Conservation (phyloP, 208 protist genomes). For the Acanthamoeba royreba region DNA sequence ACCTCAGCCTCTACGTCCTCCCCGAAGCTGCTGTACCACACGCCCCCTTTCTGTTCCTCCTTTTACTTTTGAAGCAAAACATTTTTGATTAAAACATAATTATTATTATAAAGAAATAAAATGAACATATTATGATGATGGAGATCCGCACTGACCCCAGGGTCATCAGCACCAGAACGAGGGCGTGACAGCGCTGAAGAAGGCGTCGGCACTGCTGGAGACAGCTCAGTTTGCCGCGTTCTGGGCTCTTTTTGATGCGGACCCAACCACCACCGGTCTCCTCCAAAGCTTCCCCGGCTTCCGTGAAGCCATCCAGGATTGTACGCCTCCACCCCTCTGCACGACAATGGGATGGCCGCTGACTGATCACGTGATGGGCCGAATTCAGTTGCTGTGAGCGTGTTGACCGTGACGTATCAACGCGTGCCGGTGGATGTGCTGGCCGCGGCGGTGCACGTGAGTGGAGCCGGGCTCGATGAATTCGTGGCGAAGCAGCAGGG, state of each 20-base stretch:
- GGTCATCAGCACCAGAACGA: not conserved
- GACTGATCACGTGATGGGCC: not conserved
- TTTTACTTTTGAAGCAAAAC: not conserved
- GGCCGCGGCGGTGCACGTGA: not conserved
- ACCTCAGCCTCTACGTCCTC: constrained; percentile 68
- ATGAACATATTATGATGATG: not conserved
- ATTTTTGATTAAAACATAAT: too few species aligned
- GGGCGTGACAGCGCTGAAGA: not conserved
- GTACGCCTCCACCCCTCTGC: not conserved
- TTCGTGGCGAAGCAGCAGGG: not conserved
- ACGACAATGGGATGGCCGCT: not conserved
- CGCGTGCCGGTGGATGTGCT: not conserved
- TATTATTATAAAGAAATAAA: not conserved
- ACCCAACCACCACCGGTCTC: not conserved
- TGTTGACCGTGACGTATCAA: constrained; percentile 33
- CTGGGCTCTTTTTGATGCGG: not conserved
- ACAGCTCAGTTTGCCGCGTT: constrained; percentile 22
- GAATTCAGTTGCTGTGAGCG: not conserved
- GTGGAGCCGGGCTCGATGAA: not conserved
- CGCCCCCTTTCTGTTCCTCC: not conserved
- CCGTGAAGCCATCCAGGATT: constrained; percentile 17
- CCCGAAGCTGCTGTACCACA: constrained; percentile 28
- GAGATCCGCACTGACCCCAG: not conserved
- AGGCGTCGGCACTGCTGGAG: constrained; percentile 7
- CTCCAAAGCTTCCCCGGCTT: constrained; percentile 7